Evolutionary conservation across 352 stramenopile species (phyloP).

Genomic region (Aphanomyces invadans): DNA sequence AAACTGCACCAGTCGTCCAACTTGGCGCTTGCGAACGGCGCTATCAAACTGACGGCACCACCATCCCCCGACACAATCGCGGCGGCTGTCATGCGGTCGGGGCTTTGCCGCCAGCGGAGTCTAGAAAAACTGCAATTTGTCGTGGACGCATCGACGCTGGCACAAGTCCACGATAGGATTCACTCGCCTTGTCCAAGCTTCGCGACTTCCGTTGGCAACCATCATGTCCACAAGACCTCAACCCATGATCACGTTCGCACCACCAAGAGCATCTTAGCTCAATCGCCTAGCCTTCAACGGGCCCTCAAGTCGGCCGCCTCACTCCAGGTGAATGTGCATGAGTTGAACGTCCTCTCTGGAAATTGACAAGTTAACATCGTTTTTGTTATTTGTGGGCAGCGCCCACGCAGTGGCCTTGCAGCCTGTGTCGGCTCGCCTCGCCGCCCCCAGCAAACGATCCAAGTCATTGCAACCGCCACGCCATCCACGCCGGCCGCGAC

Average conservation of each 20-base stretch:
- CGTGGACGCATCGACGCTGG: background rate
- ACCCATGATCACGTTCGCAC: background rate
- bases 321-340: too few species aligned
- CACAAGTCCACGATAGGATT: background rate
- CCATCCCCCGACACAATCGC: background rate
- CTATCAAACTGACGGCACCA: background rate
- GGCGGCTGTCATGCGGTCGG: background rate
- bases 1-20: background rate
- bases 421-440: constrained; percentile 3
- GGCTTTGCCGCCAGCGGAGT: background rate
- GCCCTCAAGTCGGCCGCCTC: constrained; percentile 5
- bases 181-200: background rate
- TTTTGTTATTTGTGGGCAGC: background rate
- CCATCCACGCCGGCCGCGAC: background rate
- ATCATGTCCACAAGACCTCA: background rate
- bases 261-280: background rate
- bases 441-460: background rate
- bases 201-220: background rate
- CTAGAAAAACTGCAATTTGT: background rate
- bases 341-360: background rate
- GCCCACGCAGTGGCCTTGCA: constrained; percentile 11
- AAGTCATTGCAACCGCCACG: background rate
- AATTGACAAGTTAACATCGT: too few species aligned
- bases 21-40: background rate
- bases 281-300: constrained; percentile 16